Evolutionary conservation across 2,329 filamentous ascomycete species (phyloP).

Genomic region (Nemania serpens): DNA sequence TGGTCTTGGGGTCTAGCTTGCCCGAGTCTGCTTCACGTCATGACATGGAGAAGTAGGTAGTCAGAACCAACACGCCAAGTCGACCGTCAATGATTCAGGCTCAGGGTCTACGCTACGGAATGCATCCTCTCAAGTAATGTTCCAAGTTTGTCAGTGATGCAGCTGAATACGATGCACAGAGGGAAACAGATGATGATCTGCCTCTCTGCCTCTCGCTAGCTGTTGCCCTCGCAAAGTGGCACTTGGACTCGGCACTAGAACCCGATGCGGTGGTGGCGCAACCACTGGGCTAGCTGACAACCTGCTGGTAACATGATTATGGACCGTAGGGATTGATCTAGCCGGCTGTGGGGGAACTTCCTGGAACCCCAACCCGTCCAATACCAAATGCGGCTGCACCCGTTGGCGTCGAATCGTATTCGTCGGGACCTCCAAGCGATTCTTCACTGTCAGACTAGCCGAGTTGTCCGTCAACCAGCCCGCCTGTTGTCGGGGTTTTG

Average conservation of each 20-base stretch:
- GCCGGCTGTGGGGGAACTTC: slow-evolving; percentile 18
- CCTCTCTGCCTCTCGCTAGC: slow-evolving; percentile 8
- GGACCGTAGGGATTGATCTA: neutral
- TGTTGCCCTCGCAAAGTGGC: slow-evolving; percentile 11
- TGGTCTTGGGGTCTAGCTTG: neutral
- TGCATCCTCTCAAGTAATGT: slow-evolving; percentile 20
- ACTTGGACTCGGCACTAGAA: neutral
- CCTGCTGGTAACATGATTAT: neutral
- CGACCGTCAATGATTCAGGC: neutral
- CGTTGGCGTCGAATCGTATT: slow-evolving; percentile 2
- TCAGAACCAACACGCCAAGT: slow-evolving; percentile 11
- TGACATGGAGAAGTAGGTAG: slow-evolving; percentile 2
- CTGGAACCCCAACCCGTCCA: slow-evolving; percentile 4
- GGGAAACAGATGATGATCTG: slow-evolving; percentile 13
- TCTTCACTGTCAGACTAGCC: neutral
- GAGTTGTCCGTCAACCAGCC: slow-evolving; percentile 18
- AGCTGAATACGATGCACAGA: slow-evolving; percentile 18
- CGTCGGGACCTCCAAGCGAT: neutral
- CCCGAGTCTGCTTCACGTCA: slow-evolving; percentile 10
- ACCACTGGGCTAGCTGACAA: slow-evolving; percentile 20
- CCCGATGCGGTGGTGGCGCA: slow-evolving; percentile 8
- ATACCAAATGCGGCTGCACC: slow-evolving; percentile 9
- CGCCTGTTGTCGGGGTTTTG: slow-evolving; percentile 14
- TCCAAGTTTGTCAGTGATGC: slow-evolving; percentile 6
- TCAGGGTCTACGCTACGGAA: slow-evolving; percentile 12